Evolutionary conservation across 2,329 filamentous ascomycete genomes (phyloP).

Genomic region (Hymenoscyphus repandus): DNA sequence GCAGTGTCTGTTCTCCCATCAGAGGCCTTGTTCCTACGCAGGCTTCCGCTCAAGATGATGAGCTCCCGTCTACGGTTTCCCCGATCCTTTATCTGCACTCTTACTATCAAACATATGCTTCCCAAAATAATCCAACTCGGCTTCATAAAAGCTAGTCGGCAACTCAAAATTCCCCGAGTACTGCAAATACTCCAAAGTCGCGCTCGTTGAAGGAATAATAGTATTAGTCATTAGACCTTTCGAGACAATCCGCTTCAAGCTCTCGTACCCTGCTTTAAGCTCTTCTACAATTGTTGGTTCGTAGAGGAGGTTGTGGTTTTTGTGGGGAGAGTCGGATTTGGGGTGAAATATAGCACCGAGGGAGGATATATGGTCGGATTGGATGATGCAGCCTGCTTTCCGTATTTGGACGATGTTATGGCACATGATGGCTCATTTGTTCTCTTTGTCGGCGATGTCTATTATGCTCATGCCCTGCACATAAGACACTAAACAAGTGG

Average conservation of each 20-base stretch:
- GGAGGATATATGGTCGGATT: constrained; percentile 59
- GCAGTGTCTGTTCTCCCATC: too few relatives aligned
- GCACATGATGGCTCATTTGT: constrained; percentile 55
- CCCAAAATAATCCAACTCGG: constrained; percentile 67
- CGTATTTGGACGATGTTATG: constrained; percentile 53
- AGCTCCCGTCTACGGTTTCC: constrained; percentile 48
- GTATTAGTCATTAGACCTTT: constrained; percentile 52
- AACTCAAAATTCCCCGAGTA: constrained; percentile 53
- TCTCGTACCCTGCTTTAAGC: constrained; percentile 43
- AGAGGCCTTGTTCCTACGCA: too few relatives aligned
- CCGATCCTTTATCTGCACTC: constrained; percentile 45
- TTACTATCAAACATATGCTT: constrained; percentile 59
- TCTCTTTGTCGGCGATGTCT: constrained; percentile 48
- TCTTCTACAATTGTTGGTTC: constrained; percentile 46
- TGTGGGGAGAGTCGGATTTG: constrained; percentile 27
- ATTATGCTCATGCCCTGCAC: constrained; percentile 63
- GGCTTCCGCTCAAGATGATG: constrained; percentile 60
- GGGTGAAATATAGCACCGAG: constrained; percentile 42
- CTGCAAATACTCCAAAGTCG: constrained; percentile 63
- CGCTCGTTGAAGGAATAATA: constrained; percentile 53
- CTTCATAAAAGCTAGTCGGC: constrained; percentile 65
- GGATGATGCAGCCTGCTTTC: constrained; percentile 67
- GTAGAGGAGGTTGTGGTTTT: constrained; percentile 39
- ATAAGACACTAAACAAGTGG: constrained; percentile 55
- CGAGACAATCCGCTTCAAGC: constrained; percentile 51